Base-by-base conservation (phyloP, 108 stramenopile species). In the Skeletonema potamos region DNA sequence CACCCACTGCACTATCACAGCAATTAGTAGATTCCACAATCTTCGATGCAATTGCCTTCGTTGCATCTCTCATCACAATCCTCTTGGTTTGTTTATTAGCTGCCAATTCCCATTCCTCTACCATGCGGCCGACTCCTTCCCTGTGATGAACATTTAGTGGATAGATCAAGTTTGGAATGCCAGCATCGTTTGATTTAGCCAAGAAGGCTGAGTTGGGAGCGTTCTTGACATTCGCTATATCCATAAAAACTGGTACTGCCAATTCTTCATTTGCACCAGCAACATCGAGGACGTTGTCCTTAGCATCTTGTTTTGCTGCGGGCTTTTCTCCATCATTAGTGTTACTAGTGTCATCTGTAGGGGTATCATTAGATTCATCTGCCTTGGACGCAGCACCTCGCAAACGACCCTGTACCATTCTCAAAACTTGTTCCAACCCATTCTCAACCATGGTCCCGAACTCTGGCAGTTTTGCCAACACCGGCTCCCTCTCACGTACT, bases 101-200 rank as follows among this genome's bases (percentile, higher is more conserved):
- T 3, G 89, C 62, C 20, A 93, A 68, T 60, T 89, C 84, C 92
- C 92, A 93, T 64, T 91, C 90, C 61, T 93, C 92, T 12, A 93
- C 85, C 92, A 93, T 93, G 30, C 86, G 73, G n/a, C 89, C 89
- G 6, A 79, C 63, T 9, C 73, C 87, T 27, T 84, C 88, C 39
- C 77, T 66, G 22, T 77, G 76, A 77, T 87, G 86, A 22, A 84
- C 76, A 48, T 74, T 68, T 7, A 91, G 75, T 9, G 92, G 90
- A 41, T 74, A 72, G 39, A 93, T 44, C 57, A 89, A 83, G 30
- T 68, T 76, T 7, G 90, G 92, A 28, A 89, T 85, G n/a, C 83
- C 84, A 6, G 64, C 62, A 6, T 79, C 79, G 24, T 83, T 64
- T 10, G 58, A 62, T 30, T 32, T 15, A 2, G 60, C n/a, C 59